Conservation (phyloP, 805 yeast species). For the Lachancea kluyveri region DNA sequence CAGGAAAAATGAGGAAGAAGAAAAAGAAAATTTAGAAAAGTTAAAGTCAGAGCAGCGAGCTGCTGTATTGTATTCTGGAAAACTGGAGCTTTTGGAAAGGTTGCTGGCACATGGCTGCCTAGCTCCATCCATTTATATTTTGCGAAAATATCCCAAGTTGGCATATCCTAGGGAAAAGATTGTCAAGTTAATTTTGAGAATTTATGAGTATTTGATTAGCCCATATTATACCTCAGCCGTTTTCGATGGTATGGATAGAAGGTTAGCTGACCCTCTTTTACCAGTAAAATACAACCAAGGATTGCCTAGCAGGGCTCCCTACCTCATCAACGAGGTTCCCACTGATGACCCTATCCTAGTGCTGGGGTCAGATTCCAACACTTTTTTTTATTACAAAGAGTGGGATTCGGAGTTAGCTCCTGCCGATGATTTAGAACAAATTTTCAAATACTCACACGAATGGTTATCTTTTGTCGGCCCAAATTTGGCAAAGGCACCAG, state of each 20-base stretch:
- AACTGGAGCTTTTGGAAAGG: constrained; percentile 43
- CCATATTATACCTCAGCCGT: constrained; percentile 34
- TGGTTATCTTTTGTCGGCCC: constrained; percentile 52
- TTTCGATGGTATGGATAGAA: not conserved
- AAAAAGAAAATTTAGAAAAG: constrained; percentile 3
- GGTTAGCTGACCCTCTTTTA: not conserved
- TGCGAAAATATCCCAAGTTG: constrained; percentile 57
- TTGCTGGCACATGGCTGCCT: constrained; percentile 55
- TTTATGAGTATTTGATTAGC: constrained; percentile 42
- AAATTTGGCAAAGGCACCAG: constrained; percentile 41
- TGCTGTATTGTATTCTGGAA: constrained; percentile 24
- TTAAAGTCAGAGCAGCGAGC: constrained; percentile 16
- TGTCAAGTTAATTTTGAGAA: constrained; percentile 40
- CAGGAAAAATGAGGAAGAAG: constrained; percentile 2
- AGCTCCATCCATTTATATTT: constrained; percentile 52
- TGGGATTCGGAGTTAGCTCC: constrained; percentile 43
- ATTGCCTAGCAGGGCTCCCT: too few species aligned
- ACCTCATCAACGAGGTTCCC: constrained; percentile 6
- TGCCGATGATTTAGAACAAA: constrained; percentile 35
- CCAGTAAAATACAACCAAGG: too few species aligned
- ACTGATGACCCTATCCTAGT: constrained; percentile 13
- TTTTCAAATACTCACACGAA: constrained; percentile 43
- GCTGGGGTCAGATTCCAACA: constrained; percentile 13
- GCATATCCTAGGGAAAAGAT: constrained; percentile 47
- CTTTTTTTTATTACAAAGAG: constrained; percentile 38